Conservation (phyloP, 2,329 filamentous ascomycete species). For the Leptographium procerum region DNA sequence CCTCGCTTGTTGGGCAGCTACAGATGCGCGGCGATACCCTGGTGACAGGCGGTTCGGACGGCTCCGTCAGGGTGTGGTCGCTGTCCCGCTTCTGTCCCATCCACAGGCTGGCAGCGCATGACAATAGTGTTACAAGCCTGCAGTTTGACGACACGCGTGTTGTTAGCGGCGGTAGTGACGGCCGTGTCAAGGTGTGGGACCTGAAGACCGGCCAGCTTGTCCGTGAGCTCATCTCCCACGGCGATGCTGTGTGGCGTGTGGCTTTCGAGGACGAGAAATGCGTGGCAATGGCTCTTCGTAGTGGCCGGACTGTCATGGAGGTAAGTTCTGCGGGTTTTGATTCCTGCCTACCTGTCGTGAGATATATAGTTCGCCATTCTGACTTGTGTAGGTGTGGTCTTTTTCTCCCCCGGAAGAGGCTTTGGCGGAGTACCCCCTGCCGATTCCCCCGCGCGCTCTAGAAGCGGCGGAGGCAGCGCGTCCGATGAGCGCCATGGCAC, state of each 20-base stretch:
- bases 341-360: not conserved
- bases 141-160: conserved; percentile 96
- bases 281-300: conserved; percentile 82
- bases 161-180: conserved; percentile 91
- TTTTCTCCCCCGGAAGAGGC: conserved; percentile 77
- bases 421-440: conserved; percentile 40
- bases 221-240: conserved; percentile 79
- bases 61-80: conserved; percentile 93
- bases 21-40: conserved; percentile 92
- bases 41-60: conserved; percentile 92
- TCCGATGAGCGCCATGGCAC: conserved; percentile 39
- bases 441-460: conserved; percentile 33
- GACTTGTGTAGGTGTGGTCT: conserved; percentile 58
- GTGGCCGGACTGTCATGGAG: conserved; percentile 91
- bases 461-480: conserved; percentile 32
- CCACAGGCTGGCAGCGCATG: conserved; percentile 87
- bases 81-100: conserved; percentile 83
- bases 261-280: conserved; percentile 98
- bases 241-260: conserved; percentile 93
- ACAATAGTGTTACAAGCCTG: conserved; percentile 94
- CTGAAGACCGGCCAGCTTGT: conserved; percentile 83
- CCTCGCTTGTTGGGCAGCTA: conserved; percentile 88
- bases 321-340: conserved; percentile 21
- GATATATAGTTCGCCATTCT: not conserved
- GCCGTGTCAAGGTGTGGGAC: conserved; percentile 98